Base-by-base conservation (phyloP, 352 stramenopile species). In the Phytophthora sp. region DNA sequence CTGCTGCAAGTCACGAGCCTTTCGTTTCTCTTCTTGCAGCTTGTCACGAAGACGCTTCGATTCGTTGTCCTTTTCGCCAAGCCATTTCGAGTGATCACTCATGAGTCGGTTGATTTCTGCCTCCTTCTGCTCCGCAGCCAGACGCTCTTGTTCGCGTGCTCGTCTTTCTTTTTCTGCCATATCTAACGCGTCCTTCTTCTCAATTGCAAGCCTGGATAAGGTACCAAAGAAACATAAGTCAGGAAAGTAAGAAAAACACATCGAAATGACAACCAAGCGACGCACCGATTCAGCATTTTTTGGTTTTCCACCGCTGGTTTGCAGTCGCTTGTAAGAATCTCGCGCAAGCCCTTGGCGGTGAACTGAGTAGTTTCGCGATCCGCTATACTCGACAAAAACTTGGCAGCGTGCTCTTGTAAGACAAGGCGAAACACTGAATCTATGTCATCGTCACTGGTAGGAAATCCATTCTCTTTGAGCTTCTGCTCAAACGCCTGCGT, bases 231-330 rank as follows among this genome's bases (percentile, higher is more conserved):
- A 63, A 36, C 33, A 51, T 29, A 36, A 39, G 21, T 66, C 51
- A 69, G 50, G 36, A 33, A 18, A 51, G 11, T 23, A 20, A 16
- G 26, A 61, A 18, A 53, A 24, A 7, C 23, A 30, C 12, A 26
- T 18, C 11, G 23, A 23, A 29, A 20, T 9, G 30, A 51, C 13
- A 63, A 38, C 41, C 41, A 64, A 65, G 27, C 20, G 50, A 63
- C 74, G 3, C 53, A 92, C 83, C 74, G 54, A 57, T 91, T 93
- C 8, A 92, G 70, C 46, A 80, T 64, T 47, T 93, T 95, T 51
- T 94, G 84, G 31, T 87, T 91, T 33, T 91, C 77, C 12, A 95
- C 67, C 3, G 74, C 69, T 30, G 66, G 46, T 54, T 71, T 80
- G 58, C 82, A 90, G 54, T 94, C 84, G 9, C 46, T 77, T 15